These are phyloP conservation scores for Trichosporon sp. DNA, from an alignment of 1,284 basidiomycete species.

Conservation along the genomic window DNA sequence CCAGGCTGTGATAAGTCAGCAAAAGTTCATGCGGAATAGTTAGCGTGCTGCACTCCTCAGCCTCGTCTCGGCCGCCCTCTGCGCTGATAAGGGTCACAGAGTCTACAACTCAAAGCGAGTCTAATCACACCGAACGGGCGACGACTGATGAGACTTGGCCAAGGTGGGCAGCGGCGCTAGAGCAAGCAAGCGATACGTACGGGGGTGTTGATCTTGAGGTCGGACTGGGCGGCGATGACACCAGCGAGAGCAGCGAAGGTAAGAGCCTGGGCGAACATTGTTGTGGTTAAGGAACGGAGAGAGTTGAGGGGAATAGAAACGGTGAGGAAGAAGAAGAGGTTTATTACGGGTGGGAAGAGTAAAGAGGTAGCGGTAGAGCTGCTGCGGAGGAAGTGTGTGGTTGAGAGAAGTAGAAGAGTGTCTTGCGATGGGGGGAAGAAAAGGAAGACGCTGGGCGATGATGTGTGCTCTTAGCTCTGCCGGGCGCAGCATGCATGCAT, in stretches of 20 bases:
- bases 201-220: conserved; percentile 36
- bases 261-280: conserved; percentile 30
- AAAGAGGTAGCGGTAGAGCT: neutral
- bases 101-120: too few species aligned
- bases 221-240: conserved; percentile 27
- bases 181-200: conserved; percentile 34
- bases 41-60: too few species aligned
- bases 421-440: neutral
- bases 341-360: neutral
- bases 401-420: conserved; percentile 4
- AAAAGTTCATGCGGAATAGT: neutral
- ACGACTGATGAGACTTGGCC: neutral
- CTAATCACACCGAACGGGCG: too few species aligned
- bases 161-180: neutral
- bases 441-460: neutral
- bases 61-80: too few species aligned
- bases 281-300: conserved; percentile 10
- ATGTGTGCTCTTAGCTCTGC: neutral
- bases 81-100: too few species aligned
- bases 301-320: neutral
- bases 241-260: conserved; percentile 27
- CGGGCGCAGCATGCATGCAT: neutral
- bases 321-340: neutral
- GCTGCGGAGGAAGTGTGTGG: neutral
- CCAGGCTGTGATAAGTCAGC: neutral